Percentiles rank a stretch among this genome's conserved stretches.
Conservation (phyloP, 176 grass and related monocot species). For the Neostapfia colusana region DNA sequence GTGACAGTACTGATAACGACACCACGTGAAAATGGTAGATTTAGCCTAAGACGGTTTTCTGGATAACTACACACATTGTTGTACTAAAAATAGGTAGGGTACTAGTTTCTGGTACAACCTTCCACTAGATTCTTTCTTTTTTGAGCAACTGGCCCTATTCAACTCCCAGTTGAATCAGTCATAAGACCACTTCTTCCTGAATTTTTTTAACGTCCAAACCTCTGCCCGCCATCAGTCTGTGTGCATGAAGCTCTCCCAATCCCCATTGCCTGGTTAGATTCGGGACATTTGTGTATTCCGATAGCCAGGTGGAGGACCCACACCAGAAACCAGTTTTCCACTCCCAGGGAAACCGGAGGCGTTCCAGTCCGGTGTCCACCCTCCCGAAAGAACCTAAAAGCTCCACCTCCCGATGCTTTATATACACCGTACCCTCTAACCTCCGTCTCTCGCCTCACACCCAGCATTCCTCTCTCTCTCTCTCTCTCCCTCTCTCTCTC, state of each 20-base stretch:
- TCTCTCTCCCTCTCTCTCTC: background rate
- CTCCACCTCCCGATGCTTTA: slow-evolving; percentile 44
- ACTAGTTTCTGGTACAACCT: background rate
- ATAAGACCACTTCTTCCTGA: slow-evolving; percentile 2
- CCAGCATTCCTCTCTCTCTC: background rate
- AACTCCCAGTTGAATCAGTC: background rate
- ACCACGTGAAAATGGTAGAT: background rate
- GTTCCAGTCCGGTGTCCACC: slow-evolving; percentile 29
- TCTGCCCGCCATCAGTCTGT: background rate
- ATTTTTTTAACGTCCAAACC: background rate
- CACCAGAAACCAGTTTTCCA: slow-evolving; percentile 37
- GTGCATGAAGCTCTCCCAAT: background rate
- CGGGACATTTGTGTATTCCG: slow-evolving; percentile 12
- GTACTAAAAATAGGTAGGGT: background rate
- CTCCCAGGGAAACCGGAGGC: slow-evolving; percentile 47
- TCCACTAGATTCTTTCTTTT: slow-evolving; percentile 26
- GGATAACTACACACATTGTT: background rate
- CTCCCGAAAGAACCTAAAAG: slow-evolving; percentile 27
- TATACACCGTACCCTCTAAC: slow-evolving; percentile 15
- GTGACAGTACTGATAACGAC: background rate
- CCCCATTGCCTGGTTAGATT: background rate
- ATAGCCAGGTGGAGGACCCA: background rate
- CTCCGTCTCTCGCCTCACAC: background rate
- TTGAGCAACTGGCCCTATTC: slow-evolving; percentile 8
- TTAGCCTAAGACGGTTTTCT: background rate